phyloP scores from a whole-genome alignment of 306 rosid species.

The Betula pendula region DNA sequence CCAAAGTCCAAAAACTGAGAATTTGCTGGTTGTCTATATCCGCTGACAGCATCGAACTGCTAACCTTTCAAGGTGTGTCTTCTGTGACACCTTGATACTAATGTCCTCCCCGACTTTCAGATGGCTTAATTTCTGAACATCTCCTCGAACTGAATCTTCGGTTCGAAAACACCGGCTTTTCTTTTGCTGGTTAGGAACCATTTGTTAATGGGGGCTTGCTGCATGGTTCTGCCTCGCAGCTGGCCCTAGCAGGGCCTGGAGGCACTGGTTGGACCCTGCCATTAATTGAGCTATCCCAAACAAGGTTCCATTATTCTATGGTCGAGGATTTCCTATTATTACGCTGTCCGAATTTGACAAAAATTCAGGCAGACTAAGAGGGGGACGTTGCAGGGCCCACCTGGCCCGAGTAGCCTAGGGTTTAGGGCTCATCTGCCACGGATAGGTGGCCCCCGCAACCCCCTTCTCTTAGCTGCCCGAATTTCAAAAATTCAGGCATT shows the following conservation, averaged over 20 bases:
- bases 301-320: not conserved
- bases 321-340: too few relatives aligned
- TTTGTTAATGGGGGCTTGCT: not conserved
- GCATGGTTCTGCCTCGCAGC: not conserved
- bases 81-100: constrained; percentile 8
- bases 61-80: not conserved
- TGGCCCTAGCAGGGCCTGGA: not conserved
- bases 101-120: constrained; percentile 1
- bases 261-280: not conserved
- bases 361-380: too few relatives aligned
- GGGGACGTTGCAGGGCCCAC: too few relatives aligned
- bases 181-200: constrained; percentile 1
- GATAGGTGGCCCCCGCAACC: too few relatives aligned
- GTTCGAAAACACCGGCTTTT: not conserved
- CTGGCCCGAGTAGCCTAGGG: too few relatives aligned
- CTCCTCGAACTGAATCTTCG: constrained; percentile 11
- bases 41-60: constrained; percentile 15
- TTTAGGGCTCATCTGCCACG: too few relatives aligned
- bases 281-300: not conserved
- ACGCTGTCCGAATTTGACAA: too few relatives aligned
- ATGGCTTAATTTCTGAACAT: constrained; percentile 13
- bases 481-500: too few relatives aligned
- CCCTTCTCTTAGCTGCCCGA: too few relatives aligned
- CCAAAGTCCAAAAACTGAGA: constrained; percentile 52
- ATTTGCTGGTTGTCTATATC: constrained; percentile 16